phyloP scores from a whole-genome alignment of 1,139 yeast species.

The Sugiyamaella castrensis region DNA sequence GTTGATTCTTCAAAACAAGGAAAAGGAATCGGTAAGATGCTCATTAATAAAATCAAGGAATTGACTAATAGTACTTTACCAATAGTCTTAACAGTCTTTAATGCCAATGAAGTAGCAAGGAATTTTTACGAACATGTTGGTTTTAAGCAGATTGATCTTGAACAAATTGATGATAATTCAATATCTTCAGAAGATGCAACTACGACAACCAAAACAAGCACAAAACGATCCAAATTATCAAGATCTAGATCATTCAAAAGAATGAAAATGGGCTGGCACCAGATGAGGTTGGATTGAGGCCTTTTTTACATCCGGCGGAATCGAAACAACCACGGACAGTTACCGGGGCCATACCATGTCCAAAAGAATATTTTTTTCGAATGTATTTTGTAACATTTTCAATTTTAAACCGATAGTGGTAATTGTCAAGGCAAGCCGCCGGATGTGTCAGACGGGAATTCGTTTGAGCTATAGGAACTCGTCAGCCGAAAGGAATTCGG shows the following conservation, averaged over 20 bases:
- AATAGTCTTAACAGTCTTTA: slow-evolving; percentile 31
- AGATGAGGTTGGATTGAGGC: slow-evolving; percentile 7
- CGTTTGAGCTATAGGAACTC: too few relatives aligned
- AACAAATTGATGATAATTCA: not conserved
- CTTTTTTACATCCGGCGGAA: too few relatives aligned
- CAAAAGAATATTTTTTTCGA: too few relatives aligned
- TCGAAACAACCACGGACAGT: too few relatives aligned
- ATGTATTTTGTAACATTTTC: too few relatives aligned
- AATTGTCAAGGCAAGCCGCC: too few relatives aligned
- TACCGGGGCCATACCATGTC: too few relatives aligned
- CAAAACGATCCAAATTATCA: not conserved
- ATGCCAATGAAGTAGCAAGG: slow-evolving; percentile 29
- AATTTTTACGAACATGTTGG: slow-evolving; percentile 26
- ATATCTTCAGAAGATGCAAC: not conserved
- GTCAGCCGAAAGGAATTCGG: too few relatives aligned
- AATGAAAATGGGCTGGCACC: slow-evolving; percentile 15
- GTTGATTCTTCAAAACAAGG: slow-evolving; percentile 40
- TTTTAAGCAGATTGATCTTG: slow-evolving; percentile 2
- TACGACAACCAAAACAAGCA: not conserved
- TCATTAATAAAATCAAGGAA: slow-evolving; percentile 34
- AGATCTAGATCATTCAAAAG: slow-evolving; percentile 2
- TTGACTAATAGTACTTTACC: slow-evolving; percentile 6
- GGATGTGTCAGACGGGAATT: too few relatives aligned
- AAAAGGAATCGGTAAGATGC: slow-evolving; percentile 38
- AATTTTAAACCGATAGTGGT: too few relatives aligned